phyloP scores from a whole-genome alignment of 2,329 filamentous ascomycete genomes.

The Neoascochyta sp. region DNA sequence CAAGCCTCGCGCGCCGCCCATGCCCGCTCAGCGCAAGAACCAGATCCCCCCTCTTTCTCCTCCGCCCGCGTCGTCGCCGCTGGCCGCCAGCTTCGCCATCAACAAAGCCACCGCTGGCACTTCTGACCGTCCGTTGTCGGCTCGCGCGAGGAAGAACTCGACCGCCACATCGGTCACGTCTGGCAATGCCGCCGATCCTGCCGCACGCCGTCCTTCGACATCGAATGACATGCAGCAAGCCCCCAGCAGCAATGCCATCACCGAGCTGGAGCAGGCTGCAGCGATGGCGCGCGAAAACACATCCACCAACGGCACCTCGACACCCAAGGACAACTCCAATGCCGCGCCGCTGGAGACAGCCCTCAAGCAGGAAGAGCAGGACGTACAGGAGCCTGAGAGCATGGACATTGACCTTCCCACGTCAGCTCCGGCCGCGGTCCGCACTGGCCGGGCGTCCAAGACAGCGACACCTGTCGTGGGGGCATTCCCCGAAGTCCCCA shows the following conservation, averaged over 20 bases:
- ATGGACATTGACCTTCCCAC: constrained; percentile 34
- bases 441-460: constrained; percentile 45
- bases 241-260: constrained; percentile 26
- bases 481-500: constrained; percentile 41
- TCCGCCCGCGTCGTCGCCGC: constrained; percentile 70
- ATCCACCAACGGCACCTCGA: constrained; percentile 22
- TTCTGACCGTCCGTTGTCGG: constrained; percentile 60
- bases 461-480: constrained; percentile 47
- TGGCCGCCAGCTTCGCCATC: constrained; percentile 59
- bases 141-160: constrained; percentile 73
- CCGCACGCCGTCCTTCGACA: constrained; percentile 33
- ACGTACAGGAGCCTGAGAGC: constrained; percentile 42
- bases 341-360: constrained; percentile 48
- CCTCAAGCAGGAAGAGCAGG: constrained; percentile 51
- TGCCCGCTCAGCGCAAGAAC: constrained; percentile 74
- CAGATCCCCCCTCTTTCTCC: constrained; percentile 59
- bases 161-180: constrained; percentile 41
- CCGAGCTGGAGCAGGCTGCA: constrained; percentile 34
- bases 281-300: constrained; percentile 22
- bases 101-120: constrained; percentile 52
- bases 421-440: constrained; percentile 28
- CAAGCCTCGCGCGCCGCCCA: constrained; percentile 63
- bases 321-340: constrained; percentile 31
- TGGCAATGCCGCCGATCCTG: constrained; percentile 48
- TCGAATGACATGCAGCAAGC: constrained; percentile 34